Evolutionary conservation across 163 green algal species (phyloP), one percentile per base, ranked within the genome.

Genomic region (Volvox carteri): DNA sequence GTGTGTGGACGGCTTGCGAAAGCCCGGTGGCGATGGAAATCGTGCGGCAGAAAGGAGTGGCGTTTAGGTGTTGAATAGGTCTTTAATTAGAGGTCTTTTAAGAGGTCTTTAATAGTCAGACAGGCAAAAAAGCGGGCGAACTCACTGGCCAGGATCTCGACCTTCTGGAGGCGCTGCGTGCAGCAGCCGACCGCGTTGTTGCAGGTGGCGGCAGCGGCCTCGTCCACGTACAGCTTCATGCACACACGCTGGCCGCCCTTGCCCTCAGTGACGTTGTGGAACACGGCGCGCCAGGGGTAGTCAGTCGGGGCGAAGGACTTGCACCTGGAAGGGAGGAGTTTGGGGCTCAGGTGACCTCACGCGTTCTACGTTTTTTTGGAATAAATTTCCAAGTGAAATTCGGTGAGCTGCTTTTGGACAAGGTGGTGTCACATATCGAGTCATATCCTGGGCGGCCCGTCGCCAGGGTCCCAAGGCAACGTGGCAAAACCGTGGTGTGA

Each of bases 71-170:
- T n/a, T n/a, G n/a, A n/a, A n/a, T n/a, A n/a, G n/a, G n/a, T n/a
- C n/a, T n/a, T n/a, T n/a, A n/a, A n/a, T n/a, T n/a, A n/a, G n/a
- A n/a, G n/a, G n/a, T n/a, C n/a, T n/a, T n/a, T n/a, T n/a, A n/a
- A n/a, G n/a, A n/a, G n/a, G n/a, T n/a, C n/a, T n/a, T n/a, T n/a
- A n/a, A n/a, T n/a, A n/a, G n/a, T 58, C 50, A 58, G 16, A 16
- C 50, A 12, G 16, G 50, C 50, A 58, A 58, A 58, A 58, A 58
- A 16, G n/a, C n/a, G n/a, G n/a, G n/a, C n/a, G n/a, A 21, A 86
- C 79, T 86, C n/a, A 86, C 79, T 86, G 30, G 79, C 60, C n/a
- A 52, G 33, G 44, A 86, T 35, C 79, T 86, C 79, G 30, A 86
- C 28, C 79, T 86, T 86, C 7, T 78, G 44, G 25, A 86, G 79